Base-by-base conservation (phyloP, 371 early-diverging fungal genomes). In the Mucor racemosus region DNA sequence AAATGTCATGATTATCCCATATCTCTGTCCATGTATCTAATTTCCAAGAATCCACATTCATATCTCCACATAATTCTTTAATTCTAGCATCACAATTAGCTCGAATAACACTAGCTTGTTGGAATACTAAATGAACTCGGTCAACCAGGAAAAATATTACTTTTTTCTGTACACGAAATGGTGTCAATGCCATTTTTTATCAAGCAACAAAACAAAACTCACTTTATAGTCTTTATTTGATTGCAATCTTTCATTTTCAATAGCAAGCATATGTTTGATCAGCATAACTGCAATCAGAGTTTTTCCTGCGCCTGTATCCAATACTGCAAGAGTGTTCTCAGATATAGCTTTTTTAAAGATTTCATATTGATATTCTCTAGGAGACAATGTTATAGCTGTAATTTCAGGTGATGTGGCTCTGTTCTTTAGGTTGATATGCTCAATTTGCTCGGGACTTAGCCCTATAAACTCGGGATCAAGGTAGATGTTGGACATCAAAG, bases 251-350 rank as follows among this genome's bases (percentile, higher is more conserved):
- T 60, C 46, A 60, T 31, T 34, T 48, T 78, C 87, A 58, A 60
- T 74, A 8, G 44, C 59, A 4, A 78, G 79, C 69, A 92, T 84
- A 65, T 92, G 81, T 74, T 91, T 88, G 58, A 95, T 90, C 33
- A 96, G 79, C 88, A 95, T 82, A 14, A 88, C 88, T 1, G 96
- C 89, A 26, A 95, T 91, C 10, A 95, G 73, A 7, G 97, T 96
- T 71, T 97, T 95, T 17, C 97, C 97, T 19, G 90, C 88, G 6
- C 97, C 97, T 0, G 97, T 96, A 64, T 94, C 92, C 60, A 97
- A 80, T 5, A 95, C 92, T 0, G 94, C 92, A 62, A 97, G 88
- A 19, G 92, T 81, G 73, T 96, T 97, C 7, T 77, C 75, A 2
- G 74, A 57, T 26, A 76, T 66, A 1, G 97, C 94, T 44, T 78